Base-by-base conservation (phyloP, 257 asterid genomes). In the Salvia splendens region DNA sequence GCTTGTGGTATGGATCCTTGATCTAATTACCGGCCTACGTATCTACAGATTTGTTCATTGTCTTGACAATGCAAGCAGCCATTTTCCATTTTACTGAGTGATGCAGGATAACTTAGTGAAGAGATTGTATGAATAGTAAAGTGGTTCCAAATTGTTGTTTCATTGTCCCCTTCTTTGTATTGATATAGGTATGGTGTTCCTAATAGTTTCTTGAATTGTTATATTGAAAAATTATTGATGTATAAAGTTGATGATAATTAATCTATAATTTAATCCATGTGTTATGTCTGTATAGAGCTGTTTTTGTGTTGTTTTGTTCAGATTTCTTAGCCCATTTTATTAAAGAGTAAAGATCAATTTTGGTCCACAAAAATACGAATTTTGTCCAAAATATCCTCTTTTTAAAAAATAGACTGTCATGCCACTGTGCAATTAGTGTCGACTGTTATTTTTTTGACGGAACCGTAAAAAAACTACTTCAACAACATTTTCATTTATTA, bases 61-160 rank as follows among this genome's bases (percentile, higher is more conserved):
- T 60, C 41, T 53, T 32, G 57, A 71, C 48, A 3, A 30, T 32
- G 63, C 52, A 41, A 47, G 48, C 24, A 20, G 65, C 53, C 38
- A 68, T 24, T 32, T 64, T 40, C 51, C 64, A 63, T 64, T 14
- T 48, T 24, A 43, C 49, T 67, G 28, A 56, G 50, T 43, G 77
- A 32, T 53, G 48, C 33, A 24, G 28, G 65, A 20, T 58, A 62
- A 51, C 72, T 76, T 56, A 66, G 68, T 45, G 70, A 67, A 33
- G 59, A 53, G 59, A 53, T 52, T 72, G 64, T 48, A 53, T 65
- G 63, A 53, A 51, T 67, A 55, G 67, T 71, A 12, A 63, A 74
- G 41, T 50, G 17, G 57, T 51, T 11, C 11, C 12, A 14, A 16
- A 8, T n/a, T 57, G 24, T 35, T 28, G 1, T 35, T 16, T 10